These are phyloP conservation scores for Linnemannia exigua DNA, from an alignment of 192 early-diverging fungal genomes.

Conservation along the genomic window DNA sequence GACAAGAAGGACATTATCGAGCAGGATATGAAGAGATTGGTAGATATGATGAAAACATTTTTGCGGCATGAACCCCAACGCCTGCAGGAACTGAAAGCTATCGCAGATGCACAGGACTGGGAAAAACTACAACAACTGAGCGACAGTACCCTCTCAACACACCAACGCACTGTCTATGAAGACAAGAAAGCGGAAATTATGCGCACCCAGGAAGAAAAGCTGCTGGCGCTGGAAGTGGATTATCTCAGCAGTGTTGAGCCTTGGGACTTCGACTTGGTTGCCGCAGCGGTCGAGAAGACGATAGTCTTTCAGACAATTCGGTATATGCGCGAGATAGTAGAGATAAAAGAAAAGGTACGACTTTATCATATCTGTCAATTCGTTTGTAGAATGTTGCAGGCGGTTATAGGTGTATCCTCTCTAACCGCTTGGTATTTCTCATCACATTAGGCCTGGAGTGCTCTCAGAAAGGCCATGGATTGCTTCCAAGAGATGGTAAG, in stretches of 20 bases:
- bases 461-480: slow-evolving; percentile 65
- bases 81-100: not conserved
- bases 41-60: not conserved
- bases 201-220: not conserved
- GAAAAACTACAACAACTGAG: not conserved
- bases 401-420: not conserved
- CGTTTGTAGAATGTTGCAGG: not conserved
- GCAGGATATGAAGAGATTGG: not conserved
- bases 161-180: not conserved
- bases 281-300: slow-evolving; percentile 37
- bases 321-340: slow-evolving; percentile 53
- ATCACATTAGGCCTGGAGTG: slow-evolving; percentile 61
- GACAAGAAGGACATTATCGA: slow-evolving; percentile 17
- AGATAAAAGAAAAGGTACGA: slow-evolving; percentile 22
- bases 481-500: slow-evolving; percentile 76
- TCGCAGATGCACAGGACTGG: not conserved
- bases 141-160: not conserved
- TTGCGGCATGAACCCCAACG: not conserved
- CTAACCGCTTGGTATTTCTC: not conserved
- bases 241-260: slow-evolving; percentile 16
- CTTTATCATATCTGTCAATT: not conserved
- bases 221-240: slow-evolving; percentile 3
- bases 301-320: slow-evolving; percentile 50
- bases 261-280: slow-evolving; percentile 59
- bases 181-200: not conserved